phyloP scores from a whole-genome alignment of 805 yeast genomes.

The Ogataea pini region DNA sequence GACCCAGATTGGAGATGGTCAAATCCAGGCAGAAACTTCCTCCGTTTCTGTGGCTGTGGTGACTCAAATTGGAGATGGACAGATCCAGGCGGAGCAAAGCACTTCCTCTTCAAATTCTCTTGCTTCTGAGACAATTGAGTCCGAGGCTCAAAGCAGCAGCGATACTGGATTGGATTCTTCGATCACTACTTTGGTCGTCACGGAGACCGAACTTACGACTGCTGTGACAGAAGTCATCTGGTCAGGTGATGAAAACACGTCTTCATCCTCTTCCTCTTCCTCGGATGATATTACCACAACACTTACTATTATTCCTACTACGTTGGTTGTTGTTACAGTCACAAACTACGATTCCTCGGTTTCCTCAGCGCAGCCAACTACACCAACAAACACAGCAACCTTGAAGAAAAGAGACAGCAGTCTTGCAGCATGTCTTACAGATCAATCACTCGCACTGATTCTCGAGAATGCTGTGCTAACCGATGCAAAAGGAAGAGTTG shows the following conservation, averaged over 20 bases:
- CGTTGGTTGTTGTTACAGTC: slow-evolving; percentile 33
- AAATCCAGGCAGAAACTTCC: slow-evolving; percentile 43
- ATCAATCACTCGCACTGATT: slow-evolving; percentile 54
- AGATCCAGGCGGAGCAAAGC: slow-evolving; percentile 29
- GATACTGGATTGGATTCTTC: background rate
- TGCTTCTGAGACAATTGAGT: background rate
- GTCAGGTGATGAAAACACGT: slow-evolving; percentile 3
- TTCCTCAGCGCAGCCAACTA: slow-evolving; percentile 28
- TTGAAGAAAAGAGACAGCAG: slow-evolving; percentile 28
- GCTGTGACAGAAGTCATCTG: slow-evolving; percentile 16
- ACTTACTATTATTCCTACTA: slow-evolving; percentile 31
- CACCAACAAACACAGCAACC: slow-evolving; percentile 30
- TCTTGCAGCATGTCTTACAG: slow-evolving; percentile 45
- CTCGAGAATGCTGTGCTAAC: slow-evolving; percentile 52
- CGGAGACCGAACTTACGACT: slow-evolving; percentile 11
- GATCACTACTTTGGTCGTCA: background rate
- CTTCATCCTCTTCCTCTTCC: slow-evolving; percentile 19
- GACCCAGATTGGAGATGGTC: slow-evolving; percentile 49
- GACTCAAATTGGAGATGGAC: slow-evolving; percentile 53
- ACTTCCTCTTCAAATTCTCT: background rate
- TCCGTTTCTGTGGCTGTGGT: slow-evolving; percentile 37
- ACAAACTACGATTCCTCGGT: slow-evolving; percentile 27
- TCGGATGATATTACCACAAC: slow-evolving; percentile 31
- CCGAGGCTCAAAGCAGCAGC: background rate
- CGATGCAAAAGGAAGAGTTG: slow-evolving; percentile 66